Evolutionary conservation across 805 yeast genomes (phyloP).

Genomic region (Yamadazyma ubonensis): DNA sequence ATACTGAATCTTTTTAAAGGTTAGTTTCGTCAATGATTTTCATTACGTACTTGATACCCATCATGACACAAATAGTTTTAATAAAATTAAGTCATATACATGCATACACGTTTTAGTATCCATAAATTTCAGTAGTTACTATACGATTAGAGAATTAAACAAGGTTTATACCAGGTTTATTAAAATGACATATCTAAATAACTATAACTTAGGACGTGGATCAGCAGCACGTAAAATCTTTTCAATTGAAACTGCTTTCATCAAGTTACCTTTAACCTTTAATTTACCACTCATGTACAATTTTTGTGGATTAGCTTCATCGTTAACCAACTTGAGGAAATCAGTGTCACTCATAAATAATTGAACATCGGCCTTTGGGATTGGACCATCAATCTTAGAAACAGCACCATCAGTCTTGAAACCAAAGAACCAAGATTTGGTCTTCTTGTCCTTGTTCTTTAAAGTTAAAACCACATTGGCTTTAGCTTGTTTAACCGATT

Average conservation of each 20-base stretch:
- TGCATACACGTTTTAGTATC: too few species aligned
- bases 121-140: too few species aligned
- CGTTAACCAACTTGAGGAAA: constrained; percentile 61
- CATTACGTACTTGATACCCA: too few species aligned
- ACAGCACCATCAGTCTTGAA: constrained; percentile 53
- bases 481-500: constrained; percentile 21
- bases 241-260: constrained; percentile 77
- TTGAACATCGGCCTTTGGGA: constrained; percentile 53
- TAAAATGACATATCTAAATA: neutral
- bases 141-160: too few species aligned
- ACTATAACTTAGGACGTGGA: constrained; percentile 36
- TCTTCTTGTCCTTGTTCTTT: constrained; percentile 53
- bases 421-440: constrained; percentile 61
- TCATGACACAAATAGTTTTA: too few species aligned
- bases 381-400: constrained; percentile 38
- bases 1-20: too few species aligned
- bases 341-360: constrained; percentile 59
- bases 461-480: constrained; percentile 43
- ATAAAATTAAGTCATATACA: too few species aligned
- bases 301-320: constrained; percentile 76
- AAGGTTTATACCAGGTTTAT: too few species aligned
- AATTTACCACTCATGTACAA: constrained; percentile 74
- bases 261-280: constrained; percentile 79
- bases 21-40: too few species aligned
- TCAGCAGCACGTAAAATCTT: constrained; percentile 51